Evolutionary conservation across 2,329 filamentous ascomycete species (phyloP).

Genomic region (Raffaelea deltoideospora): DNA sequence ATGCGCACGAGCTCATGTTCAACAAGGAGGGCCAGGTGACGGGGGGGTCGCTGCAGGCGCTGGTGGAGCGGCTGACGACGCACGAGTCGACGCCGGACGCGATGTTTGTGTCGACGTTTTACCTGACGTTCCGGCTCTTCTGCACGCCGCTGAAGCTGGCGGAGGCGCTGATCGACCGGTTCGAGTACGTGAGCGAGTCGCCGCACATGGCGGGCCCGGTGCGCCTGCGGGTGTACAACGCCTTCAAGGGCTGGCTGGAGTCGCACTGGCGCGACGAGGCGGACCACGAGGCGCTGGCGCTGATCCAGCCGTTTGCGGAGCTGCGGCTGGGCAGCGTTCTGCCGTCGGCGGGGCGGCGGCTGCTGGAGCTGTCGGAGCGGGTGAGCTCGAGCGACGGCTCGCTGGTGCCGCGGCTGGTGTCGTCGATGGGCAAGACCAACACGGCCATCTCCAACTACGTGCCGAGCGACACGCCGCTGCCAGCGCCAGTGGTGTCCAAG

Average conservation of each 20-base stretch:
- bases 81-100: constrained; percentile 87
- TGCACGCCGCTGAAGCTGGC: constrained; percentile 68
- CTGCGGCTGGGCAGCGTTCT: constrained; percentile 52
- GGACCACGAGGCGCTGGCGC: constrained; percentile 58
- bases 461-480: constrained; percentile 55
- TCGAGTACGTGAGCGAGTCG: constrained; percentile 77
- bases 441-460: constrained; percentile 58
- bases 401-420: constrained; percentile 68
- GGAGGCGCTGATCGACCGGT: constrained; percentile 72
- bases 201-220: constrained; percentile 64
- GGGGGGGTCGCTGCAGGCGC: constrained; percentile 74
- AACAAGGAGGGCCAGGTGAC: constrained; percentile 94
- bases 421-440: constrained; percentile 77
- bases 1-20: constrained; percentile 76
- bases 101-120: constrained; percentile 86
- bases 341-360: constrained; percentile 63
- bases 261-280: constrained; percentile 81
- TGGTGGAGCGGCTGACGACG: constrained; percentile 88
- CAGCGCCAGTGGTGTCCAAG: constrained; percentile 55
- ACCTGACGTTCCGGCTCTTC: constrained; percentile 89
- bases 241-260: constrained; percentile 94
- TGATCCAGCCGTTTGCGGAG: constrained; percentile 70
- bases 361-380: constrained; percentile 65
- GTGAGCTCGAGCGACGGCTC: constrained; percentile 57
- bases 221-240: constrained; percentile 82